Evolutionary conservation across 345 rosid species (phyloP).

Genomic region (Barbarea vulgaris): DNA sequence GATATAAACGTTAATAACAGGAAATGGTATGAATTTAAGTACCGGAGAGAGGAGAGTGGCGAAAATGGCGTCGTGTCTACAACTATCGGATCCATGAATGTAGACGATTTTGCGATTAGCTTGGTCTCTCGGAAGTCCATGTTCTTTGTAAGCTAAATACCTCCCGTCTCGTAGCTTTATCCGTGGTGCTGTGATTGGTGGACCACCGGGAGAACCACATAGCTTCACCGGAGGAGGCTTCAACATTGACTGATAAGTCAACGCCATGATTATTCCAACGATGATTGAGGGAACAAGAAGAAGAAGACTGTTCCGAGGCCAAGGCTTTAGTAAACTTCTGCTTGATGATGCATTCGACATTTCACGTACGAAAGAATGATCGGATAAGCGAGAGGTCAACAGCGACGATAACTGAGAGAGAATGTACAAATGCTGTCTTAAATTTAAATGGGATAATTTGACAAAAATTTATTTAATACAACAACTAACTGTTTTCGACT

Average conservation of each 20-base stretch:
- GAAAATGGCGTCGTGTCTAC: conserved; percentile 45
- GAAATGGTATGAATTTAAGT: neutral
- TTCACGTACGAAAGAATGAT: neutral
- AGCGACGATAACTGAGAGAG: too few relatives aligned
- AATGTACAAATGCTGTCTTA: too few relatives aligned
- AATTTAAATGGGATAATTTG: too few relatives aligned
- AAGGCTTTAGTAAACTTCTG: neutral
- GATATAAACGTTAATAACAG: neutral
- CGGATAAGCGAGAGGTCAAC: neutral
- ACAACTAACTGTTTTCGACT: too few relatives aligned
- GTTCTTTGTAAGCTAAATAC: conserved; percentile 56
- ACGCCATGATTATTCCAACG: conserved; percentile 35
- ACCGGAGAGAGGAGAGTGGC: conserved; percentile 45
- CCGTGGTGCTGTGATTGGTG: conserved; percentile 51
- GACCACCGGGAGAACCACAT: conserved; percentile 49
- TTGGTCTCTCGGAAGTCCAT: conserved; percentile 48
- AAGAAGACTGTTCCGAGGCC: neutral
- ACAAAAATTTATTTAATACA: too few relatives aligned
- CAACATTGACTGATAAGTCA: conserved; percentile 44
- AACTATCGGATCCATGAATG: conserved; percentile 51
- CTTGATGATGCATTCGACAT: neutral
- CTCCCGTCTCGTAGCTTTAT: conserved; percentile 63
- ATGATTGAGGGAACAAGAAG: conserved; percentile 27
- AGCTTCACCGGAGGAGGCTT: conserved; percentile 50
- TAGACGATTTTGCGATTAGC: conserved; percentile 52